Evolutionary conservation across 73 alveolate genomes (phyloP).

Genomic region (Uronychia binucleata): DNA sequence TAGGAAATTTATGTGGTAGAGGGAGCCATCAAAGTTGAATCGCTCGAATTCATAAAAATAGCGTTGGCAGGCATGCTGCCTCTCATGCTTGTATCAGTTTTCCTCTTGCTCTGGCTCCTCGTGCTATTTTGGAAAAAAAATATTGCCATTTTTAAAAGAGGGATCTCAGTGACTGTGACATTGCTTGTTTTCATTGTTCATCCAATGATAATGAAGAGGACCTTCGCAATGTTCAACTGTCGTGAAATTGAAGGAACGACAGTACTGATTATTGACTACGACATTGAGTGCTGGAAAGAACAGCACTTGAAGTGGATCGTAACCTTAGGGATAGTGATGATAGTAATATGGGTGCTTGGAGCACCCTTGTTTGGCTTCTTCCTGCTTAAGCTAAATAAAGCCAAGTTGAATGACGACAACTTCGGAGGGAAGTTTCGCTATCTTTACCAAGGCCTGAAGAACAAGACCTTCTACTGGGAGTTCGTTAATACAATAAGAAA

Average conservation of each 20-base stretch:
- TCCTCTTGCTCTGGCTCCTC: neutral
- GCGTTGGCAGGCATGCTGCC: neutral
- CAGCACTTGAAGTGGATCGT: neutral
- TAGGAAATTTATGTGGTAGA: too few species aligned
- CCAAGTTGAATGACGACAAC: neutral
- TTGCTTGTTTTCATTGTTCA: neutral
- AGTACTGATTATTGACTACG: neutral
- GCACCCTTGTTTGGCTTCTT: constrained; percentile 10
- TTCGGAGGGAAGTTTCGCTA: neutral
- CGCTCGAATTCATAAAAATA: neutral
- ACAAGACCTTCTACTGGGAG: neutral
- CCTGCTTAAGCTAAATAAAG: neutral
- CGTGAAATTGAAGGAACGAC: neutral
- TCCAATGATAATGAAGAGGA: neutral
- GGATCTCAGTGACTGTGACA: neutral
- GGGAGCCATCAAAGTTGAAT: neutral
- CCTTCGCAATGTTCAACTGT: neutral
- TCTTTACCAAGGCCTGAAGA: neutral
- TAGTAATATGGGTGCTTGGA: constrained; percentile 20
- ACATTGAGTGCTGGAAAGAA: neutral
- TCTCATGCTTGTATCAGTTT: neutral
- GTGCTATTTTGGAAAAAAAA: too few species aligned
- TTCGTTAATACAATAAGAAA: neutral
- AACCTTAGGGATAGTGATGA: constrained; percentile 1
- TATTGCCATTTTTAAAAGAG: too few species aligned